phyloP scores from a whole-genome alignment of 768 basidiomycete species.

The Pisolithus albus region DNA sequence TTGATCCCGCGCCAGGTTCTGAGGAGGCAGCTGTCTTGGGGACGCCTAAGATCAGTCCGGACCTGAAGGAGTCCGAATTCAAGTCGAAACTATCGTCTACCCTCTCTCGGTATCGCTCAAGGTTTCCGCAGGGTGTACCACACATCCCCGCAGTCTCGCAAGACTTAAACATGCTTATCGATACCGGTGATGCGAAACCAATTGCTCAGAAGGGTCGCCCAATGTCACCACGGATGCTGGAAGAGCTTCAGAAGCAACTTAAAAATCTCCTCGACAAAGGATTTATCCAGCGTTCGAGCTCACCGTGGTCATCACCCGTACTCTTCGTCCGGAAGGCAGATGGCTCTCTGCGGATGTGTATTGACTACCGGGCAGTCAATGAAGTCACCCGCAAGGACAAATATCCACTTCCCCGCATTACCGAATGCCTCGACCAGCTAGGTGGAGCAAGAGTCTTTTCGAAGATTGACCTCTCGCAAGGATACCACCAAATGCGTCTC shows the following conservation, averaged over 20 bases:
- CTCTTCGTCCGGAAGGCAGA: too few relatives aligned
- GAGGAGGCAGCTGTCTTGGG: neutral
- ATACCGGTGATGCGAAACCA: neutral
- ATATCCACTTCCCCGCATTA: conserved; percentile 25
- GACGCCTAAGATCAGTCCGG: neutral
- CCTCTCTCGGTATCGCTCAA: neutral
- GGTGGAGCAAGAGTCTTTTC: conserved; percentile 18
- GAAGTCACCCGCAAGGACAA: conserved; percentile 22
- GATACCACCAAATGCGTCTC: neutral
- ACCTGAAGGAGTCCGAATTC: too few relatives aligned
- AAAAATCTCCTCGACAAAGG: neutral
- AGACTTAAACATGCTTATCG: neutral
- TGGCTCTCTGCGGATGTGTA: conserved; percentile 10
- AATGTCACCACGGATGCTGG: neutral
- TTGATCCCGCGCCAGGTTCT: neutral
- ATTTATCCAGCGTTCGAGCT: neutral
- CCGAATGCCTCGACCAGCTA: neutral
- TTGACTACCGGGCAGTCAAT: conserved; percentile 28
- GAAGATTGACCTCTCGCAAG: conserved; percentile 13
- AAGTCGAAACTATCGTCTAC: too few relatives aligned
- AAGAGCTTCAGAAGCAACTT: neutral
- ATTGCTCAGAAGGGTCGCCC: neutral
- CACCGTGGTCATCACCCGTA: neutral
- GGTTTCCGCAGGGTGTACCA: neutral
- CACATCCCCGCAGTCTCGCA: neutral